These are phyloP conservation scores for Ormosia semicastrata DNA, from an alignment of 306 rosid genomes.

Conservation along the genomic window DNA sequence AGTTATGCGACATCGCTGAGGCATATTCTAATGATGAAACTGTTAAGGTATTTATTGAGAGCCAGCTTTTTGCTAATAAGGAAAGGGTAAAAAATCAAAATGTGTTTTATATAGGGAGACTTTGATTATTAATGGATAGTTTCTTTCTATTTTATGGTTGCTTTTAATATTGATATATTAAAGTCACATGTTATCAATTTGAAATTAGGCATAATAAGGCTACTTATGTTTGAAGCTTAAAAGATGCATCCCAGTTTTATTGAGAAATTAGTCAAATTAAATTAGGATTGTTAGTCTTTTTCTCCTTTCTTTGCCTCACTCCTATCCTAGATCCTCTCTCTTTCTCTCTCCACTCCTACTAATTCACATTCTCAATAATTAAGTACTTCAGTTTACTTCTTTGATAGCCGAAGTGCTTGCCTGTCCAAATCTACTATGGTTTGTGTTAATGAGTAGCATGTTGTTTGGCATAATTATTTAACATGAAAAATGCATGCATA, in stretches of 20 bases:
- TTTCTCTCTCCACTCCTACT: not conserved
- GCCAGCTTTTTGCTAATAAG: not conserved
- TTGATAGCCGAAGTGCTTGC: not conserved
- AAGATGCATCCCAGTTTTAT: not conserved
- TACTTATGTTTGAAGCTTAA: not conserved
- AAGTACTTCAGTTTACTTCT: not conserved
- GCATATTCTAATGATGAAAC: constrained; percentile 89
- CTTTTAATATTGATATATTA: not conserved
- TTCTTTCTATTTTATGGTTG: not conserved
- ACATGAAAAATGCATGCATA: not conserved
- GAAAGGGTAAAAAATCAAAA: not conserved
- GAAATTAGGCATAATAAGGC: not conserved
- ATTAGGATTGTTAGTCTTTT: not conserved
- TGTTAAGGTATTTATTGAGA: constrained; percentile 62
- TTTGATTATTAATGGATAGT: not conserved
- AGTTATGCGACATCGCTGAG: constrained; percentile 90
- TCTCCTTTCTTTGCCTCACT: not conserved
- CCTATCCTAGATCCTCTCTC: not conserved
- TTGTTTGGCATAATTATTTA: not conserved
- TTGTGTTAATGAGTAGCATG: not conserved
- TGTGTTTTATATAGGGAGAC: not conserved
- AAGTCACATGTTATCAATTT: not conserved
- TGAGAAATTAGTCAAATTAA: not conserved
- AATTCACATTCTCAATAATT: not conserved
- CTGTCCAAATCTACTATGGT: not conserved